Evolutionary conservation across 2,329 filamentous ascomycete species (phyloP).

Genomic region (Colletotrichum spinosum): DNA sequence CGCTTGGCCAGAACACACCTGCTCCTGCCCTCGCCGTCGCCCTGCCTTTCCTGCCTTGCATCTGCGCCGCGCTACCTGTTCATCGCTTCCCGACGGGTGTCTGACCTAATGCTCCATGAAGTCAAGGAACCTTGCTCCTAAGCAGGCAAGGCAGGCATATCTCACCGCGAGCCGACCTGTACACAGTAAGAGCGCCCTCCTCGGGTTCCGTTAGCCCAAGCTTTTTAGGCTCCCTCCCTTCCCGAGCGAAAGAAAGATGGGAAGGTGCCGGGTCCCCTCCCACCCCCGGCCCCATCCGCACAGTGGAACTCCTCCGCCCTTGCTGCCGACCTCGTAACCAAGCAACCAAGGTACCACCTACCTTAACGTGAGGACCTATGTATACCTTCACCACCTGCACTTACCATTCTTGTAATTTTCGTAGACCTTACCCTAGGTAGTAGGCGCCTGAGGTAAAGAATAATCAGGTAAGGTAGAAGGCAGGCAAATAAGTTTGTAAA

Average conservation of each 20-base stretch:
- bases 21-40: background rate
- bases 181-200: constrained; percentile 16
- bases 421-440: too few relatives aligned
- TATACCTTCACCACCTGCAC: too few relatives aligned
- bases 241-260: constrained; percentile 11
- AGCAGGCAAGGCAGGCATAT: too few relatives aligned
- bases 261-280: constrained; percentile 24
- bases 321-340: constrained; percentile 16
- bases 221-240: constrained; percentile 32
- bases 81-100: too few relatives aligned
- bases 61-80: too few relatives aligned
- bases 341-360: background rate
- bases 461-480: too few relatives aligned
- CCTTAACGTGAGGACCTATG: too few relatives aligned
- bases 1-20: background rate
- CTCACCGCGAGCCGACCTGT: background rate
- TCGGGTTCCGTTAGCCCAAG: constrained; percentile 34
- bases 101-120: too few relatives aligned
- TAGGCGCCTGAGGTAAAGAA: too few relatives aligned
- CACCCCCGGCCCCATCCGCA: constrained; percentile 34
- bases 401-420: too few relatives aligned
- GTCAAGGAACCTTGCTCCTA: too few relatives aligned
- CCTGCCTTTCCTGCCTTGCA: background rate
- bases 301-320: constrained; percentile 33
- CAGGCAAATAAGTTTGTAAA: too few relatives aligned